These are phyloP conservation scores for Saturnispora sanitii DNA, from an alignment of 805 yeast genomes.

Conservation along the genomic window DNA sequence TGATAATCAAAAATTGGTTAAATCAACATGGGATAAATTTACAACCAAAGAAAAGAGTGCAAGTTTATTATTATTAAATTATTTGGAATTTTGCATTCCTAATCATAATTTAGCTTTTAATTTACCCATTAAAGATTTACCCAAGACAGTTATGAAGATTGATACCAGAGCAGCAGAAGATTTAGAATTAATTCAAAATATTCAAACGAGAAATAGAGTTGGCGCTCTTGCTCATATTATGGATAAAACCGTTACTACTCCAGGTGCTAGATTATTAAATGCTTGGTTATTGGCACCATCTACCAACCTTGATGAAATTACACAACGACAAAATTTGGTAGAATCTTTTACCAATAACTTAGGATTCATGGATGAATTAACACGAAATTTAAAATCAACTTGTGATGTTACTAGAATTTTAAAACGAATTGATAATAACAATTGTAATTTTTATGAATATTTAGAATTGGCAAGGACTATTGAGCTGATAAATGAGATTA, in stretches of 20 bases:
- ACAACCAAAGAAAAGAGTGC: slow-evolving; percentile 46
- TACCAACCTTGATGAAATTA: slow-evolving; percentile 45
- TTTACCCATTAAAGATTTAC: slow-evolving; percentile 50
- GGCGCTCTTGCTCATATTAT: slow-evolving; percentile 70
- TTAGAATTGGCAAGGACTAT: slow-evolving; percentile 24
- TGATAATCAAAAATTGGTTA: slow-evolving; percentile 22
- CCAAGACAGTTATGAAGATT: slow-evolving; percentile 54
- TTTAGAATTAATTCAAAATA: slow-evolving; percentile 56
- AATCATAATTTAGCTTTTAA: slow-evolving; percentile 52
- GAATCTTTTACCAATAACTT: slow-evolving; percentile 29
- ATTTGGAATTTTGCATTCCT: slow-evolving; percentile 66
- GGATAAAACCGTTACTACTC: slow-evolving; percentile 63
- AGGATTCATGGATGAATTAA: slow-evolving; percentile 24
- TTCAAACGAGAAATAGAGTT: slow-evolving; percentile 42
- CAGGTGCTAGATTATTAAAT: slow-evolving; percentile 71
- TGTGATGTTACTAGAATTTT: slow-evolving; percentile 53
- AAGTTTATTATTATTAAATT: slow-evolving; percentile 52
- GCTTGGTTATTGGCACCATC: slow-evolving; percentile 82
- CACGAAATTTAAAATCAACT: slow-evolving; percentile 32
- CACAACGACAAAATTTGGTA: slow-evolving; percentile 45
- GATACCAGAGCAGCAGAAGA: slow-evolving; percentile 75
- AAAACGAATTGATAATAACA: slow-evolving; percentile 41
- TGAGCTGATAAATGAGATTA: slow-evolving; percentile 22
- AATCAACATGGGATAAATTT: slow-evolving; percentile 25
- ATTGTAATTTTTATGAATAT: slow-evolving; percentile 24